These are phyloP conservation scores for Pythium periplocum DNA, from an alignment of 352 stramenopile genomes.

Conservation along the genomic window DNA sequence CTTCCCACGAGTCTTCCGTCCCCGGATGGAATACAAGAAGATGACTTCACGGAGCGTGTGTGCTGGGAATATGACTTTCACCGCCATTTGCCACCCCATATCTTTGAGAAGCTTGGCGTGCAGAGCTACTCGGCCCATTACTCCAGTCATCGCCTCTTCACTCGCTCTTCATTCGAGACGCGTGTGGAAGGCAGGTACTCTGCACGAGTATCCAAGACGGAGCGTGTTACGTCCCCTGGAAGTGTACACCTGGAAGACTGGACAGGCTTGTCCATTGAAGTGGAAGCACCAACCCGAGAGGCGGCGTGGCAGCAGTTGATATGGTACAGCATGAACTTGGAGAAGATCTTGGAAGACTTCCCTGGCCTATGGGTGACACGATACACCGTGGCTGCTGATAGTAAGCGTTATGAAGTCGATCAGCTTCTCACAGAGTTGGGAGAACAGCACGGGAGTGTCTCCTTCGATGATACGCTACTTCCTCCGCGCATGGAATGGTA, in stretches of 20 bases:
- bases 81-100: background rate
- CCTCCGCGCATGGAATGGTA: constrained; percentile 12
- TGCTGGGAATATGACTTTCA: constrained; percentile 9
- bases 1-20: too few species aligned
- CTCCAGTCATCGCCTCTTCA: constrained; percentile 1
- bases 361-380: constrained; percentile 5
- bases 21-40: too few species aligned
- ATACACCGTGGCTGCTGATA: background rate
- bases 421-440: background rate
- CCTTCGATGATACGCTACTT: constrained; percentile 2
- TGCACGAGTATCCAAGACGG: too few species aligned
- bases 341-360: constrained; percentile 4
- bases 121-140: constrained; percentile 8
- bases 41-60: background rate
- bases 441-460: background rate
- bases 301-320: constrained; percentile 5
- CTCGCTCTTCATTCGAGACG: too few species aligned
- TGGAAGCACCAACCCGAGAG: background rate
- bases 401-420: background rate
- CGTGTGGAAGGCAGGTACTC: too few species aligned
- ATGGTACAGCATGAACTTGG: constrained; percentile 6
- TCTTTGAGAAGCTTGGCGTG: constrained; percentile 11
- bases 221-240: too few species aligned
- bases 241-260: background rate
- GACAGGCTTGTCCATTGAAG: background rate